Evolutionary conservation across 257 asterid genomes (phyloP).

Genomic region (Cynanchum wilfordii): DNA sequence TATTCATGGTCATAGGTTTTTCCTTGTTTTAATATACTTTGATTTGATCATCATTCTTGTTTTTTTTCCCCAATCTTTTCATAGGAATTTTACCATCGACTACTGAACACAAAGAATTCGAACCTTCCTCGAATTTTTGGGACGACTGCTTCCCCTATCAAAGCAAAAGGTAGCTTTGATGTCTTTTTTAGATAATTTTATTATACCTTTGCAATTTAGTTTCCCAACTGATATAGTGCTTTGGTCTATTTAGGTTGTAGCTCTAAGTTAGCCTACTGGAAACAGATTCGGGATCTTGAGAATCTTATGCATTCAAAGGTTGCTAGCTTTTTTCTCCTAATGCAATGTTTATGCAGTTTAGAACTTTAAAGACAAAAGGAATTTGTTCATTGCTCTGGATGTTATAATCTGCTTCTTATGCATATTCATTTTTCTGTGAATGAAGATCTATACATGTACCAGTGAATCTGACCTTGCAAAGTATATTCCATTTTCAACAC

Average conservation of each 20-base stretch:
- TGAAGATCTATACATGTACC: slow-evolving; percentile 70
- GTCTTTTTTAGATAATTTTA: neutral
- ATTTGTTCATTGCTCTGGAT: neutral
- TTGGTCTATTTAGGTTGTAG: slow-evolving; percentile 38
- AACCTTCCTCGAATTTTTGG: slow-evolving; percentile 80
- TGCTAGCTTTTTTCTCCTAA: neutral
- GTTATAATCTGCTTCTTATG: slow-evolving; percentile 12
- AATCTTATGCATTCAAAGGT: slow-evolving; percentile 89
- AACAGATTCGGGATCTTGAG: slow-evolving; percentile 55
- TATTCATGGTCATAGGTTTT: neutral
- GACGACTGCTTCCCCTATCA: slow-evolving; percentile 95
- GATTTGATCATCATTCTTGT: neutral
- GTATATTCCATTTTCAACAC: slow-evolving; percentile 47
- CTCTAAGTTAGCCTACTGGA: slow-evolving; percentile 37
- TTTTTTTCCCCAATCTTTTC: neutral
- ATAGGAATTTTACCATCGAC: slow-evolving; percentile 67
- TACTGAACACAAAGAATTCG: slow-evolving; percentile 19
- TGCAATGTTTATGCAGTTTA: neutral
- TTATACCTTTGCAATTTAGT: slow-evolving; percentile 3
- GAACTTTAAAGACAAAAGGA: neutral
- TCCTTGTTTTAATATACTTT: too few species aligned
- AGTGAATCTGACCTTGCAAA: slow-evolving; percentile 43
- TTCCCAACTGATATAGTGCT: neutral
- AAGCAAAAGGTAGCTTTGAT: slow-evolving; percentile 58
- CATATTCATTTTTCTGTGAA: slow-evolving; percentile 15